These are phyloP conservation scores for Botrytis galanthina DNA, from an alignment of 2,329 filamentous ascomycete genomes.

Conservation along the genomic window DNA sequence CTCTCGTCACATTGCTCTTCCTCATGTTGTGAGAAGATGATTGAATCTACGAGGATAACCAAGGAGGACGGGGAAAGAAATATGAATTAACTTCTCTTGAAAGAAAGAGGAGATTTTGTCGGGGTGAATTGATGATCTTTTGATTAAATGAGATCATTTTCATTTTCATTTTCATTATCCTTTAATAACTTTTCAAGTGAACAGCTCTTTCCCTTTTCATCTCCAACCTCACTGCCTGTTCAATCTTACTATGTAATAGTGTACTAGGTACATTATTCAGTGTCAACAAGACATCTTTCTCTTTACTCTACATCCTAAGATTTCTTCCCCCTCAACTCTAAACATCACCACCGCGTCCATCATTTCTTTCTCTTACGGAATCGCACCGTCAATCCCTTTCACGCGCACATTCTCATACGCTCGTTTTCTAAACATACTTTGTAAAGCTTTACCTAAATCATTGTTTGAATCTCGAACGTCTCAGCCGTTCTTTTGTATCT, in stretches of 20 bases:
- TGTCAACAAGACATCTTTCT: background rate
- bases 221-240: slow-evolving; percentile 11
- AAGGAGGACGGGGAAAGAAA: background rate
- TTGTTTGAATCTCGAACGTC: background rate
- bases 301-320: slow-evolving; percentile 3
- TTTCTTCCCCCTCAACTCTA: background rate
- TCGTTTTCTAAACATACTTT: slow-evolving; percentile 17
- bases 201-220: slow-evolving; percentile 6
- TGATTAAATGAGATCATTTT: background rate
- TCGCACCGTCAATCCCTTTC: background rate
- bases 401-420: slow-evolving; percentile 12
- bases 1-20: background rate
- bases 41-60: background rate
- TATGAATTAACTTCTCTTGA: background rate
- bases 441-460: background rate
- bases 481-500: background rate
- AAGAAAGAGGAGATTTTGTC: too few relatives aligned
- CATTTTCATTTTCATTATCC: background rate
- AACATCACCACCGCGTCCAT: slow-evolving; percentile 16
- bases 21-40: background rate
- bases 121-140: background rate
- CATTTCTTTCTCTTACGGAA: slow-evolving; percentile 14
- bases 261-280: slow-evolving; percentile 1
- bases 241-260: background rate
- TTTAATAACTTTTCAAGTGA: background rate